Percentiles rank a stretch among this genome's conserved stretches.
These are phyloP conservation scores for Pseudozyma tsukubaensis DNA, from an alignment of 1,284 basidiomycete species.

Conservation along the genomic window DNA sequence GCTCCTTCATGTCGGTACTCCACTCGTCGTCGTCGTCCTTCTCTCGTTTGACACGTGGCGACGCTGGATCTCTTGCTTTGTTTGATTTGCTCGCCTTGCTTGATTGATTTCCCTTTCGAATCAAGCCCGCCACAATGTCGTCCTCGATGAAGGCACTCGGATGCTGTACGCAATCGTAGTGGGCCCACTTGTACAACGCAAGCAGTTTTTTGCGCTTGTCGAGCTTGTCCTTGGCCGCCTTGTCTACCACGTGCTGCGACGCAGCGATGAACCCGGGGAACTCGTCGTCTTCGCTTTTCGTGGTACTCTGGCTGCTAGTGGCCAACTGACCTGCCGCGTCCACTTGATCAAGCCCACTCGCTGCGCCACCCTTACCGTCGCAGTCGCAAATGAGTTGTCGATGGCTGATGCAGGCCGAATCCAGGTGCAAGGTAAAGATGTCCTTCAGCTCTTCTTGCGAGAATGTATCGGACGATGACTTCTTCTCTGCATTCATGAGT, in stretches of 20 bases:
- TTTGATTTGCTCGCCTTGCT: not conserved
- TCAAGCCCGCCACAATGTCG: slow-evolving; percentile 27
- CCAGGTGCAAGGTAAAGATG: slow-evolving; percentile 85
- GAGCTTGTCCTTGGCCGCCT: slow-evolving; percentile 17
- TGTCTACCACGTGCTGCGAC: slow-evolving; percentile 48
- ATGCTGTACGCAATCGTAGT: slow-evolving; percentile 73
- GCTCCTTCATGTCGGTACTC: slow-evolving; percentile 34
- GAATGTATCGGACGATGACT: slow-evolving; percentile 53
- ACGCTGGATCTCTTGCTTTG: not conserved
- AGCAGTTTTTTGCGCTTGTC: slow-evolving; percentile 83
- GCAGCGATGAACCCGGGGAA: slow-evolving; percentile 52
- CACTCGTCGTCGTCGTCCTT: slow-evolving; percentile 27
- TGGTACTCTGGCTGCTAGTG: slow-evolving; percentile 13
- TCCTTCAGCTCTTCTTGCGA: slow-evolving; percentile 72
- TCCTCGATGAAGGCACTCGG: slow-evolving; percentile 38
- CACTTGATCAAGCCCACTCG: not conserved
- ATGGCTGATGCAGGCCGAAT: slow-evolving; percentile 89
- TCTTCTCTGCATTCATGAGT: slow-evolving; percentile 70
- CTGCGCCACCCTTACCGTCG: slow-evolving; percentile 50
- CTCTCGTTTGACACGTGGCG: slow-evolving; percentile 17
- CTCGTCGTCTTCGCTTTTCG: slow-evolving; percentile 28
- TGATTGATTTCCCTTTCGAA: slow-evolving; percentile 9
- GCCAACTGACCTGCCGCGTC: not conserved
- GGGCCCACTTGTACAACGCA: slow-evolving; percentile 86
- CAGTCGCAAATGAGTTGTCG: slow-evolving; percentile 71